Base-by-base conservation (phyloP, 2,329 filamentous ascomycete species). In the Cryphonectria radicalis region DNA sequence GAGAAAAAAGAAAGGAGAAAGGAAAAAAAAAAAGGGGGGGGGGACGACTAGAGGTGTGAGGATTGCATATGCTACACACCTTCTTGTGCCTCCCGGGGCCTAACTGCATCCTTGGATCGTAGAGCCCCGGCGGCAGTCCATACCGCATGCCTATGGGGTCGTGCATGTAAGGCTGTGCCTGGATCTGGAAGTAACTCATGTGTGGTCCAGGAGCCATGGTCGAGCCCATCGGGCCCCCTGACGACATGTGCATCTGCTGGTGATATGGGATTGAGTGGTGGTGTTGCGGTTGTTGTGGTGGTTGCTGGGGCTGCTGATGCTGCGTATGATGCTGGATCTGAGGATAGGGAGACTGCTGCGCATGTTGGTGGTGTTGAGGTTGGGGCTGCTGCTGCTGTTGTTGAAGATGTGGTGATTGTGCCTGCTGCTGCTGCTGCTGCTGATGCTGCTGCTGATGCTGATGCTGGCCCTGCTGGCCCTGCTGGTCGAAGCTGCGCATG, bases 31-130 rank as follows among this genome's bases (percentile, higher is more conserved):
- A n/a, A n/a, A n/a, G n/a, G n/a, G n/a, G n/a, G n/a, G n/a, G n/a
- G n/a, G n/a, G 69, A n/a, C 55, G 32, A 68, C 67, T 40, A 25
- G 50, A 64, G 63, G 37, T 62, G n/a, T 55, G 62, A 40, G 55
- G 40, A 35, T 50, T 10, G 46, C 40, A 43, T 37, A 22, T 14
- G 42, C 25, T 53, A 78, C 81, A 70, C 83, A 89, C 87, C 86
- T 89, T 89, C 76, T 89, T 89, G 57, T 87, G 85, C 28, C 86
- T 85, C 67, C 85, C 83, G 63, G 83, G 81, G 59, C 83, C 82
- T 63, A 87, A 74, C 63, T 86, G 78, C 67, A 81, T 80, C 63
- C 85, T 82, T 46, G 85, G 84, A 69, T 88, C 86, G 66, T 83
- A 73, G 57, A 76, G 71, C 65, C 76, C 83, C 10, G 82, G 80